Evolutionary conservation across 83 land plant genomes (phyloP).

Genomic region (Thuja plicata): DNA sequence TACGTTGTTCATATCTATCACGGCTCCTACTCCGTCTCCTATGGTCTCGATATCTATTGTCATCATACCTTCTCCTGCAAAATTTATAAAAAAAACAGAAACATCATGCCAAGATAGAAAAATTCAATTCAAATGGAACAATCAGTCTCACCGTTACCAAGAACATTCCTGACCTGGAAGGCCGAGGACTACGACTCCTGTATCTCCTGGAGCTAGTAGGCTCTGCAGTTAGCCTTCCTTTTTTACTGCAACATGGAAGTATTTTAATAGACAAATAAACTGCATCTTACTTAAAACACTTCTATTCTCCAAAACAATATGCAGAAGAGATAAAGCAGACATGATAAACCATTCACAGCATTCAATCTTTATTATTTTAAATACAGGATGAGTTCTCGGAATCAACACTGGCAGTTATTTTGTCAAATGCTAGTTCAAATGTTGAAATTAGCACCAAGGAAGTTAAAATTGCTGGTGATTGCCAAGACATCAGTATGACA

Average conservation of each 20-base stretch:
- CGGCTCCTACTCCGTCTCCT: slow-evolving; percentile 15
- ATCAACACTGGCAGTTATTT: background rate
- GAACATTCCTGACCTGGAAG: background rate
- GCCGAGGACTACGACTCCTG: slow-evolving; percentile 11
- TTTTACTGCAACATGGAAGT: slow-evolving; percentile 7
- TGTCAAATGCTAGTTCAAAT: background rate
- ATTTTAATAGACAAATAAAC: background rate
- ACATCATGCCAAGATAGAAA: background rate
- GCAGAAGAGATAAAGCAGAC: background rate
- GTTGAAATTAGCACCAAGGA: background rate
- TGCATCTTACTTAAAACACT: background rate
- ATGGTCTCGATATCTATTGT: slow-evolving; percentile 3
- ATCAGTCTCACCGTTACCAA: background rate
- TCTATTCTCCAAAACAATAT: background rate
- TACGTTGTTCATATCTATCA: slow-evolving; percentile 22
- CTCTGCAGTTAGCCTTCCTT: slow-evolving; percentile 20
- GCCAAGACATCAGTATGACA: background rate
- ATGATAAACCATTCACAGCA: background rate
- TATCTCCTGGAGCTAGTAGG: slow-evolving; percentile 13
- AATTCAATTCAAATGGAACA: background rate
- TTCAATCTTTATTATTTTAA: background rate
- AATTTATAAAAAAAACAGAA: background rate
- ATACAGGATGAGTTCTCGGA: background rate
- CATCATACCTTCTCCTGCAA: background rate
- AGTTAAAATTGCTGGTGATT: background rate